Base-by-base conservation (phyloP, 176 grass and related monocot species). In the Chloris gayana region DNA sequence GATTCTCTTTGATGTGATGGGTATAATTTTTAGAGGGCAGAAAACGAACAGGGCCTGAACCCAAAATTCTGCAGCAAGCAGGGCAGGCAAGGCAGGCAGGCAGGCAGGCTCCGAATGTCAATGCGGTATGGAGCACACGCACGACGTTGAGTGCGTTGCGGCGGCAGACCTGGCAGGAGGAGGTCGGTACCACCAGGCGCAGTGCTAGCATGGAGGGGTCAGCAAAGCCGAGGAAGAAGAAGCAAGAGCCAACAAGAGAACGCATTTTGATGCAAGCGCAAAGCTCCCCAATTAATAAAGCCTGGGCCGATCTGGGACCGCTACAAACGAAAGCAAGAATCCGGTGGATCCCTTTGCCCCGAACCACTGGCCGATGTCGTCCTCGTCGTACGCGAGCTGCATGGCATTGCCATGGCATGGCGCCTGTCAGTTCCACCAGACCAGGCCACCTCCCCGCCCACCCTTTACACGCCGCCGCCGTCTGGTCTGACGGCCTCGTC, bases 211-310 rank as follows among this genome's bases (percentile, higher is more conserved):
- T 17, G 46, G 6, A 54, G 50, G 76, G 73, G 73, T 64, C 85
- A 82, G 45, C 44, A 8, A 8, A 22, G 7, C 49, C 69, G 29
- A 4, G 4, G 70, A 22, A n/a, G 72, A 58, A 17, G 62, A 78
- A 19, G 35, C 38, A 29, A 47, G 0, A 72, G 10, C 57, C 41
- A 44, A 44, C 11, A 44, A 1, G 10, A 44, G 9, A 53, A 26
- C 87, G 61, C 75, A 84, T 80, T 88, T 84, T 84, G 76, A 84
- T 80, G 87, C 87, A 70, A 84, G 32, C 64, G 86, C 76, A 78
- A 78, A 51, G 76, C 61, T 32, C 25, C 61, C 75, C 41, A 74
- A 33, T 13, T 22, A 54, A 21, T 59, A 69, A 84, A 84, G 80
- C 80, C 80, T 74, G 67, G n/a, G 50, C 21, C 19, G 18, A 51